phyloP scores from a whole-genome alignment of 306 rosid genomes.

The Fragaria ananassa region DNA sequence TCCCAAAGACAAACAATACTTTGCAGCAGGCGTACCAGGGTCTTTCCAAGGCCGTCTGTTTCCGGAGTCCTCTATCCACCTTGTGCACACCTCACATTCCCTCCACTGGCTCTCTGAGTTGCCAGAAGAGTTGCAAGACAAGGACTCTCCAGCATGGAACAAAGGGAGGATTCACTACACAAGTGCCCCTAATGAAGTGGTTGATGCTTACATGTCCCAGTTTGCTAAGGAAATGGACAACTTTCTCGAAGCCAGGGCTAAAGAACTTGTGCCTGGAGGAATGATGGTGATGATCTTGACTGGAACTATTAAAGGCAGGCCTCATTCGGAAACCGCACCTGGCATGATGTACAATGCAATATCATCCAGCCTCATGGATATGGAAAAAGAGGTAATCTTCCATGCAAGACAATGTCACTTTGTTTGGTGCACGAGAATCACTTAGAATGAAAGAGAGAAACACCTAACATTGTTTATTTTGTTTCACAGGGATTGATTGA shows the following conservation, averaged over 20 bases:
- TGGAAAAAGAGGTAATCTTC: slow-evolving; percentile 44
- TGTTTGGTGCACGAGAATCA: background rate
- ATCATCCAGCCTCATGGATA: slow-evolving; percentile 35
- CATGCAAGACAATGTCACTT: background rate
- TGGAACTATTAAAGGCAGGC: slow-evolving; percentile 29
- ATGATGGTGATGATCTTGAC: slow-evolving; percentile 37
- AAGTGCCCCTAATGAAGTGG: slow-evolving; percentile 33
- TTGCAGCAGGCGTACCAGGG: slow-evolving; percentile 39
- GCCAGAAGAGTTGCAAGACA: slow-evolving; percentile 28
- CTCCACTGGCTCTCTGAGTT: slow-evolving; percentile 39
- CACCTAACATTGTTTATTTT: background rate
- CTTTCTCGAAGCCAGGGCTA: slow-evolving; percentile 44
- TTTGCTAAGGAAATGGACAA: slow-evolving; percentile 24
- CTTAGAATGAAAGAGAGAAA: background rate
- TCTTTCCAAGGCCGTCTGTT: slow-evolving; percentile 38
- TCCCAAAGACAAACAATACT: slow-evolving; percentile 31
- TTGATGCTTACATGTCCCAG: slow-evolving; percentile 31
- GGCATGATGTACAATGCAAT: slow-evolving; percentile 31
- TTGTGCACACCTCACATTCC: slow-evolving; percentile 21
- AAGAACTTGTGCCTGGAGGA: slow-evolving; percentile 43
- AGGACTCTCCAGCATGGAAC: slow-evolving; percentile 32
- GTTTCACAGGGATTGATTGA: slow-evolving; percentile 35
- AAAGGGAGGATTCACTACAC: slow-evolving; percentile 44
- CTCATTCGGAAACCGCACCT: slow-evolving; percentile 9
- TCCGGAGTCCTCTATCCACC: slow-evolving; percentile 40